These are phyloP conservation scores for Elymus sibiricus DNA, from an alignment of 176 grass and related monocot genomes.

Conservation along the genomic window DNA sequence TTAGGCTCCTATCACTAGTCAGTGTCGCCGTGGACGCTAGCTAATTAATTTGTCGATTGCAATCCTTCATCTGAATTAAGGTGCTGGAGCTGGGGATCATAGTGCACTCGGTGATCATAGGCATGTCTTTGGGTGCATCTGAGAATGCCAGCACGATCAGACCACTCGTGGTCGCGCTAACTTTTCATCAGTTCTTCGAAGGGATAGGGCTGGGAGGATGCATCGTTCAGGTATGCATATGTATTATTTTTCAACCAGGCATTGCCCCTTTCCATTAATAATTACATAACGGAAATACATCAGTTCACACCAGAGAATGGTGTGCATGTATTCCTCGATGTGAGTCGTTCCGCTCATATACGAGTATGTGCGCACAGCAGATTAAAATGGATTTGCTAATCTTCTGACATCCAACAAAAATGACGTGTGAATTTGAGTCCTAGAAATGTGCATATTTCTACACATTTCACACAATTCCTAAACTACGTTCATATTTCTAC, in stretches of 20 bases:
- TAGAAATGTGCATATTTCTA: neutral
- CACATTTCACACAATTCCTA: neutral
- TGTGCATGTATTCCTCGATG: too few species aligned
- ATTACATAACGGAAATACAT: too few species aligned
- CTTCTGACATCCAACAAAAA: neutral
- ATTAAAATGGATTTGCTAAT: neutral
- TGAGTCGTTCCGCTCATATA: neutral
- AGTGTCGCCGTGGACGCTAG: too few species aligned
- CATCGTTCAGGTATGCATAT: slow-evolving; percentile 47
- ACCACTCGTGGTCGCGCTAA: slow-evolving; percentile 47
- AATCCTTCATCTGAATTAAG: slow-evolving; percentile 14
- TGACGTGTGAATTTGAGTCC: neutral
- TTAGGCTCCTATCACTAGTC: neutral
- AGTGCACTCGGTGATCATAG: slow-evolving; percentile 66
- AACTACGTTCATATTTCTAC: neutral
- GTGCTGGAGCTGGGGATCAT: slow-evolving; percentile 65
- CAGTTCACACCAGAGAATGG: too few species aligned
- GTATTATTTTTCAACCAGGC: too few species aligned
- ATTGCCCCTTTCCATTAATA: too few species aligned
- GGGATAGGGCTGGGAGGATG: slow-evolving; percentile 57
- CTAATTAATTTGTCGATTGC: too few species aligned
- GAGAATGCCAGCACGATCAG: slow-evolving; percentile 46
- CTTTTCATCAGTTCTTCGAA: slow-evolving; percentile 70
- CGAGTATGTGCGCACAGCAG: neutral
- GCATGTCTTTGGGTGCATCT: slow-evolving; percentile 53